Conservation (phyloP, 495 filamentous ascomycete species). For the Xylaria venustula region DNA sequence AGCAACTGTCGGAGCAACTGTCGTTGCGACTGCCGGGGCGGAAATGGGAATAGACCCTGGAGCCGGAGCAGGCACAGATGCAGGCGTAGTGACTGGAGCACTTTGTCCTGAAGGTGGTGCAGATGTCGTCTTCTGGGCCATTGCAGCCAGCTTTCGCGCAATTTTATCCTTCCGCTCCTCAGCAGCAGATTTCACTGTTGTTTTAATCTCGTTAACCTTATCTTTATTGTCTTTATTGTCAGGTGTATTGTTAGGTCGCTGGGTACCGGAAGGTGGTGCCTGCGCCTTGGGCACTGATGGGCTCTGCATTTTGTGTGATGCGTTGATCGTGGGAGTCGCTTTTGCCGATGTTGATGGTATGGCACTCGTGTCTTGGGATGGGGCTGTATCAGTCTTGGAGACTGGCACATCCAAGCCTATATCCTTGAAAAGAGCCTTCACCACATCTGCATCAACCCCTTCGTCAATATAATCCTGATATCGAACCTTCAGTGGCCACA, state of each 20-base stretch:
- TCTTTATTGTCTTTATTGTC: slow-evolving; percentile 6
- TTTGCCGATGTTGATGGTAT: background rate
- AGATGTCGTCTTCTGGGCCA: slow-evolving; percentile 35
- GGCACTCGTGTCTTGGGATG: slow-evolving; percentile 2
- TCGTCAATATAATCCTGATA: slow-evolving; percentile 69
- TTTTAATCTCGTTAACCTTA: slow-evolving; percentile 17
- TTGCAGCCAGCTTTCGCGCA: slow-evolving; percentile 67
- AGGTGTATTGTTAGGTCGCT: background rate
- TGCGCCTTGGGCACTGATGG: background rate
- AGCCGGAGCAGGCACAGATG: background rate
- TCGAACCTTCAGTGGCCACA: slow-evolving; percentile 63
- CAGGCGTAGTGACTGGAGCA: background rate
- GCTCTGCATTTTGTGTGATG: slow-evolving; percentile 6
- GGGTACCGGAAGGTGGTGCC: background rate
- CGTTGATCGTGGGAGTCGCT: background rate
- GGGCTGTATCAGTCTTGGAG: slow-evolving; percentile 22
- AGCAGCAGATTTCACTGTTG: slow-evolving; percentile 41
- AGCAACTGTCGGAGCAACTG: too few species aligned
- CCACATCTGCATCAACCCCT: slow-evolving; percentile 62
- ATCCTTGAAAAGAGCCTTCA: slow-evolving; percentile 64
- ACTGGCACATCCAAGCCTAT: slow-evolving; percentile 53
- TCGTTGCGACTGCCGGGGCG: background rate
- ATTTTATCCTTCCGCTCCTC: slow-evolving; percentile 76
- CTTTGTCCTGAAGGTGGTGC: slow-evolving; percentile 18
- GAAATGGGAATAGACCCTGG: background rate